phyloP scores from a whole-genome alignment of 2,329 filamentous ascomycete genomes.

The Pseudopyrenochaeta lycopersici region DNA sequence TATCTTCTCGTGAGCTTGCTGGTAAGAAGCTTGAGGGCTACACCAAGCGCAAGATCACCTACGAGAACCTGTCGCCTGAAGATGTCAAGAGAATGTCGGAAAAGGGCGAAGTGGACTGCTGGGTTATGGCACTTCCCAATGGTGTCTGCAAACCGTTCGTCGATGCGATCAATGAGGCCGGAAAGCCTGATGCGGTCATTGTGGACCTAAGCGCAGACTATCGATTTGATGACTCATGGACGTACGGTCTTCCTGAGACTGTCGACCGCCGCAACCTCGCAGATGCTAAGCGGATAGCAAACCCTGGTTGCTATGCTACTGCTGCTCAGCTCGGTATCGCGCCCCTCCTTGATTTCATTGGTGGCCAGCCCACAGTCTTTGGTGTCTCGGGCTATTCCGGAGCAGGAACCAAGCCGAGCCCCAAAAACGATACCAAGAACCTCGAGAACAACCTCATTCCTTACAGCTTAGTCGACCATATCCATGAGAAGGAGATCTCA shows the following conservation, averaged over 20 bases:
- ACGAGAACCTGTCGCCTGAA: constrained; percentile 88
- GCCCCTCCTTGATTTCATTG: constrained; percentile 80
- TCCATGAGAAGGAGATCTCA: constrained; percentile 93
- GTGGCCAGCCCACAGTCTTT: constrained; percentile 82
- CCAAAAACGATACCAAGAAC: constrained; percentile 89
- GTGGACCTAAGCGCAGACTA: constrained; percentile 97
- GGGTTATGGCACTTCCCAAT: constrained; percentile 97
- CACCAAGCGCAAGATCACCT: constrained; percentile 87
- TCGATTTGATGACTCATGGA: constrained; percentile 85
- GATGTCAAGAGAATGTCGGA: constrained; percentile 87
- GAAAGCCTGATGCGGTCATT: constrained; percentile 74
- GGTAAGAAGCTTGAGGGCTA: constrained; percentile 91
- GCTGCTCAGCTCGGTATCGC: constrained; percentile 90
- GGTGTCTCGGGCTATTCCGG: constrained; percentile 95
- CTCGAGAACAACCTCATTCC: constrained; percentile 89
- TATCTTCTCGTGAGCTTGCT: constrained; percentile 90
- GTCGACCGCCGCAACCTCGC: constrained; percentile 79
- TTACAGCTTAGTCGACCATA: constrained; percentile 91
- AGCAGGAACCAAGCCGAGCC: constrained; percentile 90
- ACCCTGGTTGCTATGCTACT: constrained; percentile 95
- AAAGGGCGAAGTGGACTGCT: constrained; percentile 87
- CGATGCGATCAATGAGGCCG: constrained; percentile 80
- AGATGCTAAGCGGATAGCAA: constrained; percentile 82
- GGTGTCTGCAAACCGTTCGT: constrained; percentile 94
- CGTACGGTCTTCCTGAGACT: constrained; percentile 89